Base-by-base conservation (phyloP, 1,284 basidiomycete species). In the Anthracocystis walkeri region DNA sequence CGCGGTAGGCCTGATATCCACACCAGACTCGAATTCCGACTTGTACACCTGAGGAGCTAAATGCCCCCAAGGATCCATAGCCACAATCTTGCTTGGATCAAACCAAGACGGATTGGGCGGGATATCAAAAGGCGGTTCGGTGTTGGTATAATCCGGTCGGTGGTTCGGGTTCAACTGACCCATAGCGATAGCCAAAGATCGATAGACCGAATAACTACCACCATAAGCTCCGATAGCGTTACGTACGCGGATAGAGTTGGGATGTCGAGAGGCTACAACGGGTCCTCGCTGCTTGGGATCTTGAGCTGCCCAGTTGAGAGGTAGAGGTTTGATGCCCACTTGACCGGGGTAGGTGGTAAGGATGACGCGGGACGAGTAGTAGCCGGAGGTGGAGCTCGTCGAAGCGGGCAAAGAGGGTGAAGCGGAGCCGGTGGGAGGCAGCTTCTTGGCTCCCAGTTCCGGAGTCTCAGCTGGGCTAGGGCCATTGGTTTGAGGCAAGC, bases 211-310 rank as follows among this genome's bases (percentile, higher is more conserved):
- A 87, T 98, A 98, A 2, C 92, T 93, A 12, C 95, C 95, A 0
- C 91, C 92, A 84, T 97, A 95, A 0, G 96, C 95, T 14, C 95
- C 95, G 83, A 98, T 90, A 12, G 95, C 92, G 86, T 97, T 98
- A 61, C 95, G 91, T 65, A 91, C 89, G 86, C 95, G 95, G 87
- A 97, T 92, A 54, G 91, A 91, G 31, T 89, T 89, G 0, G 91
- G 90, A 45, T 95, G 91, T 33, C 96, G 91, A 1, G 93, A 94
- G 79, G 93, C 94, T 61, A 98, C 90, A 72, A 98, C 89, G 5
- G 95, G 94, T 0, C 96, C 95, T 25, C 95, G 91, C 38, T 87
- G 86, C 21, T 84, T 77, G 33, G 93, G 87, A 73, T 90, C 89
- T 0, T 88, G 69, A 0, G 92, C 92, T 42, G 93, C 94, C 95